These are phyloP conservation scores for Hymenoscyphus scutula DNA, from an alignment of 2,329 filamentous ascomycete species.

Conservation along the genomic window DNA sequence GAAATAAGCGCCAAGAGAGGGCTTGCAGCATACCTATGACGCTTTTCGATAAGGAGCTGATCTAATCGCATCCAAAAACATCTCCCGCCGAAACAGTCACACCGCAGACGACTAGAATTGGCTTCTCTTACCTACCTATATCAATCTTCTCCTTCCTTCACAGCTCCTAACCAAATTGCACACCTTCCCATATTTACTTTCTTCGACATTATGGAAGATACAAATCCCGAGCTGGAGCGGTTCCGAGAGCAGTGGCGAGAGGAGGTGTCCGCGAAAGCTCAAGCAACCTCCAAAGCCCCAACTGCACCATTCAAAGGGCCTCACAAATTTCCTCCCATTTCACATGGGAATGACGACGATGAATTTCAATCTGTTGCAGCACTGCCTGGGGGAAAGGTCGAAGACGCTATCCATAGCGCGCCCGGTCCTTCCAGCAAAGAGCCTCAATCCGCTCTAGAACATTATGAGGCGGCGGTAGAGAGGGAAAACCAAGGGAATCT, in stretches of 20 bases:
- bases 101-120: background rate
- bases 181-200: background rate
- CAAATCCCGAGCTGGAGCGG: constrained; percentile 73
- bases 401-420: constrained; percentile 12
- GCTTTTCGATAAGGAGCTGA: background rate
- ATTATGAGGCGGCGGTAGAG: constrained; percentile 89
- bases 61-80: background rate
- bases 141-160: background rate
- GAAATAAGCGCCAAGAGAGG: too few species aligned
- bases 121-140: background rate
- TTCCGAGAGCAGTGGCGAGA: constrained; percentile 86
- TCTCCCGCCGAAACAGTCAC: constrained; percentile 3
- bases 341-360: constrained; percentile 20
- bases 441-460: constrained; percentile 78
- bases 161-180: constrained; percentile 15
- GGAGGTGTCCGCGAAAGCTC: constrained; percentile 48
- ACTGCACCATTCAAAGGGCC: constrained; percentile 21
- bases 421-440: constrained; percentile 38
- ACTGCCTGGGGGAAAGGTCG: constrained; percentile 16
- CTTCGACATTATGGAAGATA: constrained; percentile 37
- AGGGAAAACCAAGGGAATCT: constrained; percentile 81
- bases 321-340: constrained; percentile 23
- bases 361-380: constrained; percentile 14
- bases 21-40: background rate
- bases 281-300: constrained; percentile 21